phyloP scores from a whole-genome alignment of 2,329 filamentous ascomycete genomes.

The Fusarium virguliforme region DNA sequence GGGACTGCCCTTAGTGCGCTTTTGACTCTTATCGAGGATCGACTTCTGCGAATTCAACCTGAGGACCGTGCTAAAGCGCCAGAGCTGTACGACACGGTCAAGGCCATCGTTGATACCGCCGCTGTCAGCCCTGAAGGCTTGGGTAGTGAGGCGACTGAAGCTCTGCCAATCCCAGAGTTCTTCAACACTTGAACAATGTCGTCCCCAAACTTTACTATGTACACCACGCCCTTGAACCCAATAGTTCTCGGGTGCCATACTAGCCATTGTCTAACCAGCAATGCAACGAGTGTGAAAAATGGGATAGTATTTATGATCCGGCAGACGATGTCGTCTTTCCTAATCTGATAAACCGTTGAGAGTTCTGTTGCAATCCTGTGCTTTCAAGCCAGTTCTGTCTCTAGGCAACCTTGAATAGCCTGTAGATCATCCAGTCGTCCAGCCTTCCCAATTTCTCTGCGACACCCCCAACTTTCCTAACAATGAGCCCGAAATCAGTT shows the following conservation, averaged over 20 bases:
- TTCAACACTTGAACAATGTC: background rate
- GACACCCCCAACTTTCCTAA: background rate
- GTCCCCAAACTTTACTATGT: background rate
- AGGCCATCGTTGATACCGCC: background rate
- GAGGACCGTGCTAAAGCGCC: background rate
- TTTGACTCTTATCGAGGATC: background rate
- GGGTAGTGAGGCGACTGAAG: background rate
- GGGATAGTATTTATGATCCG: too few relatives aligned
- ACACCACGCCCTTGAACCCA: background rate
- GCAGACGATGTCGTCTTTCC: too few relatives aligned
- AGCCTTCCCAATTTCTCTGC: background rate
- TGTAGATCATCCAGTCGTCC: too few relatives aligned
- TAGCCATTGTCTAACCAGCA: too few relatives aligned
- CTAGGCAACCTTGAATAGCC: too few relatives aligned
- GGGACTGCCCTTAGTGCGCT: background rate
- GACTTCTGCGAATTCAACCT: background rate
- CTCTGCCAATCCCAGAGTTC: background rate
- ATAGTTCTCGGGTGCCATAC: background rate
- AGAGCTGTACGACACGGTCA: background rate
- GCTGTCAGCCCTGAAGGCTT: background rate
- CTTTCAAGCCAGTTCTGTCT: too few relatives aligned
- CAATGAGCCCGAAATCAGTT: background rate
- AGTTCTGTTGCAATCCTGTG: too few relatives aligned
- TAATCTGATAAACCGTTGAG: too few relatives aligned
- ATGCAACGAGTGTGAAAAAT: too few relatives aligned